Evolutionary conservation across 2,329 filamentous ascomycete genomes (phyloP).

Genomic region (Leptographium wingfieldii): DNA sequence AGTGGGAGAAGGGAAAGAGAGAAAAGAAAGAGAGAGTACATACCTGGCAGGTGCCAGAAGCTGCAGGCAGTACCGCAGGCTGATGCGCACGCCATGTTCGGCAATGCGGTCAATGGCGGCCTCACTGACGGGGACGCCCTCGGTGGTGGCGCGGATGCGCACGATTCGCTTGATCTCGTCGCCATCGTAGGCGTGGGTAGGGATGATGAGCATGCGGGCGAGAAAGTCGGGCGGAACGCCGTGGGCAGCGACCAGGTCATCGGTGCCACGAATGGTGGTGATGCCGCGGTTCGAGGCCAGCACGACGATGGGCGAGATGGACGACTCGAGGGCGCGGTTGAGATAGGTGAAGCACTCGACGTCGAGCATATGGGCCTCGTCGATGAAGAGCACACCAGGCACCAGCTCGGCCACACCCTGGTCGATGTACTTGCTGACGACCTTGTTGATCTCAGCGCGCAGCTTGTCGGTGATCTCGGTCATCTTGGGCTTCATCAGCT

Average conservation of each 20-base stretch:
- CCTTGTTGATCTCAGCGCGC: conserved; percentile 93
- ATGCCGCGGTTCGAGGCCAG: conserved; percentile 93
- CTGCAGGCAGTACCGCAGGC: conserved; percentile 85
- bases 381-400: conserved; percentile 96
- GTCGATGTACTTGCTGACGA: conserved; percentile 97
- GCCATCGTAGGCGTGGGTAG: conserved; percentile 76
- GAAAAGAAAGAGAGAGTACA: conserved; percentile 15
- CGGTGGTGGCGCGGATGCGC: conserved; percentile 67
- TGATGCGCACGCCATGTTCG: conserved; percentile 77
- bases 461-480: conserved; percentile 99
- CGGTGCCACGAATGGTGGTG: conserved; percentile 80
- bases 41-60: conserved; percentile 73
- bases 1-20: not conserved
- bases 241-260: conserved; percentile 73
- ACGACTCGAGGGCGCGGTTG: conserved; percentile 91
- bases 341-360: conserved; percentile 99
- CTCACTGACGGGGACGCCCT: conserved; percentile 67
- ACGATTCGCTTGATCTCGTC: conserved; percentile 92
- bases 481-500: conserved; percentile 99
- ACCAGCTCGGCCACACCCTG: conserved; percentile 95
- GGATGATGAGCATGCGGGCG: conserved; percentile 86
- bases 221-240: conserved; percentile 91
- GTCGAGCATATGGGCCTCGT: conserved; percentile 99
- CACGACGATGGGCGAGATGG: conserved; percentile 92
- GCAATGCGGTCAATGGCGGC: conserved; percentile 78